Percentiles rank a stretch among this genome's conserved stretches.
Conservation (phyloP, 352 stramenopile species). For the Elongisporangium anandrum region DNA sequence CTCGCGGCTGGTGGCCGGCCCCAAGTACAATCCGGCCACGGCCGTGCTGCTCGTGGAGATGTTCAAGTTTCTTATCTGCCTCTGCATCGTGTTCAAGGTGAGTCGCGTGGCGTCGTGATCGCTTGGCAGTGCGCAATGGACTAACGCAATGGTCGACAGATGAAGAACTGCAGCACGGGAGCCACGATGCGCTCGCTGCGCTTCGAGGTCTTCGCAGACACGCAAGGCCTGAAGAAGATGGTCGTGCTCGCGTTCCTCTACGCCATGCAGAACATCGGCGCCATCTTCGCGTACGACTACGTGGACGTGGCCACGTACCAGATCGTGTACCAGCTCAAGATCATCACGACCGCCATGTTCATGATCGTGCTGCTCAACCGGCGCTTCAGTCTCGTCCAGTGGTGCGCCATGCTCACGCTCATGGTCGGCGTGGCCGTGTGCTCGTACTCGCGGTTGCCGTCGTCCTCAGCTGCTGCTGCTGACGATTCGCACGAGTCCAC, state of each 20-base stretch:
- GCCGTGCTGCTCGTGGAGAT: slow-evolving; percentile 79
- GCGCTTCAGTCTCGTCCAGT: slow-evolving; percentile 79
- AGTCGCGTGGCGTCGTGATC: too few relatives aligned
- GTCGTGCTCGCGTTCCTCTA: slow-evolving; percentile 82
- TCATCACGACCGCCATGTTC: slow-evolving; percentile 88
- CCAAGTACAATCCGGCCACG: slow-evolving; percentile 82
- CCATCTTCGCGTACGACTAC: slow-evolving; percentile 85
- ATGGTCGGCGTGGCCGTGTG: slow-evolving; percentile 85
- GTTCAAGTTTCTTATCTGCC: slow-evolving; percentile 83
- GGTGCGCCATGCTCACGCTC: slow-evolving; percentile 79
- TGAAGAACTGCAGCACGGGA: slow-evolving; percentile 51
- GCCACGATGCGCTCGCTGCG: slow-evolving; percentile 57
- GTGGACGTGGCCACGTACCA: slow-evolving; percentile 88
- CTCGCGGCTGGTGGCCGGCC: slow-evolving; percentile 54
- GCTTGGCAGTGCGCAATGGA: neutral
- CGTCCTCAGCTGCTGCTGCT: slow-evolving; percentile 12
- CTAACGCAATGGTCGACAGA: too few relatives aligned
- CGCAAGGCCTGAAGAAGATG: slow-evolving; percentile 80
- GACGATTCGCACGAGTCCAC: slow-evolving; percentile 15
- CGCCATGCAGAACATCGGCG: slow-evolving; percentile 84
- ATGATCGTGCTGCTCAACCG: slow-evolving; percentile 87
- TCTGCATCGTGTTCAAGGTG: slow-evolving; percentile 58
- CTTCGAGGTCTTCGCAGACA: slow-evolving; percentile 78
- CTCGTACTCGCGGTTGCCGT: slow-evolving; percentile 72
- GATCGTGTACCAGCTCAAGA: slow-evolving; percentile 90